Percentiles rank a stretch among this genome's conserved stretches.
These are phyloP conservation scores for Aspergillus sp. DNA, from an alignment of 2,329 filamentous ascomycete species.

Conservation along the genomic window DNA sequence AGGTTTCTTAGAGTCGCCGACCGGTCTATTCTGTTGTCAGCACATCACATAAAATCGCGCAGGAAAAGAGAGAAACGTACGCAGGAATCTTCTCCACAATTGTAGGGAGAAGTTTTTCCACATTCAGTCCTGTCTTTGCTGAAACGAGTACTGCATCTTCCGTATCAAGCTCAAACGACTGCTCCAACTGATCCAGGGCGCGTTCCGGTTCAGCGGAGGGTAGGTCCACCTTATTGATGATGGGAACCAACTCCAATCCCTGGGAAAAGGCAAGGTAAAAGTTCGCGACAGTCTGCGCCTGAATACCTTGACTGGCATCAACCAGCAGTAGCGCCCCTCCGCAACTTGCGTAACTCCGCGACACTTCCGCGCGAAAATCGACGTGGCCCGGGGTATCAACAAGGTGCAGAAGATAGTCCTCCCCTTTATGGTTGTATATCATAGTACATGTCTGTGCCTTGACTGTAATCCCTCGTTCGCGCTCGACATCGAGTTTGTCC, in stretches of 20 bases:
- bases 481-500: conserved; percentile 94
- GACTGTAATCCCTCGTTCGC: conserved; percentile 94
- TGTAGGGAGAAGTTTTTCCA: conserved; percentile 76
- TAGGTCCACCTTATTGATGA: conserved; percentile 96
- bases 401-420: conserved; percentile 90
- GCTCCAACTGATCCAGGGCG: conserved; percentile 81
- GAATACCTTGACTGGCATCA: conserved; percentile 93
- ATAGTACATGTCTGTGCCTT: conserved; percentile 99
- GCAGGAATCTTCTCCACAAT: conserved; percentile 83
- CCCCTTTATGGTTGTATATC: conserved; percentile 82
- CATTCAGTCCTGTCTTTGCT: conserved; percentile 90
- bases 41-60: not conserved
- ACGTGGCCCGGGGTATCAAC: conserved; percentile 98
- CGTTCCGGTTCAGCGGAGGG: conserved; percentile 83
- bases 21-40: conserved; percentile 51
- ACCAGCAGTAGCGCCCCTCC: conserved; percentile 89
- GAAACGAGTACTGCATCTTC: conserved; percentile 75
- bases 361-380: conserved; percentile 95
- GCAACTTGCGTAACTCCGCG: conserved; percentile 91
- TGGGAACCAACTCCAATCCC: conserved; percentile 79
- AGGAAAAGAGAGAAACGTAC: conserved; percentile 29
- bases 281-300: conserved; percentile 97
- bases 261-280: conserved; percentile 97
- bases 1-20: conserved; percentile 70
- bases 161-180: conserved; percentile 83